Evolutionary conservation across 2,329 filamentous ascomycete genomes (phyloP), one percentile per base, ranked within the genome.

Genomic region (Monilinia laxa): DNA sequence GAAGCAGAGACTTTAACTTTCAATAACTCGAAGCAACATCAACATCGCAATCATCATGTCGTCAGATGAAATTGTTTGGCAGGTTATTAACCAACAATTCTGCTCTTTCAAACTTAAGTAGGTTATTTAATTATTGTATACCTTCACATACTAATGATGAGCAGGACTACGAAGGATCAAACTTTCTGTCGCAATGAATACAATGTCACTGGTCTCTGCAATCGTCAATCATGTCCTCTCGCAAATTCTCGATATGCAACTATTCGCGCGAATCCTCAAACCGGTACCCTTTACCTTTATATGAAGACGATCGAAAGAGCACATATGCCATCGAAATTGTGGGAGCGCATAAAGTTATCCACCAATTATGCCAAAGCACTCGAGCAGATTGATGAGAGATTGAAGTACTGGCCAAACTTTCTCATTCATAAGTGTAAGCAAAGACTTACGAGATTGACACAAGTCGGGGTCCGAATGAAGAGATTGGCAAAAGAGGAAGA

Each of bases 41-140:
- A 54, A 62, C 47, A 9, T 38, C 53, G 16, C 14, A 59, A 64
- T 38, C 67, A 80, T 68, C 67, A 96, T 95, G 91, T 87, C 91
- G 67, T 96, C 92, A 70, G 94, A 98, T 83, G 94, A 98, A 80
- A 96, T 98, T 71, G 90, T 98, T 71, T 99, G 95, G 95, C 89
- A 93, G 78, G 91, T 97, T 67, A 97, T 97, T 73, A 96, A 96
- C 80, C 91, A 95, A 80, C 91, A 94, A 77, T 96, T 95, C 78
- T 98, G 95, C 82, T 89, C 90, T 62, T 98, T 93, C 84, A 97
- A 97, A 78, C 83, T 98, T 72, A 97, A 96, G 87, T 92, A 81
- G 73, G 86, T 78, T 53, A 16, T 45, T 28, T 40, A 14, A 28
- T 47, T 31, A 23, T 35, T 47, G 11, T 20, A 60, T 53, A 4